Conservation (phyloP, 805 yeast species). For the Tetrapisispora phaffii region DNA sequence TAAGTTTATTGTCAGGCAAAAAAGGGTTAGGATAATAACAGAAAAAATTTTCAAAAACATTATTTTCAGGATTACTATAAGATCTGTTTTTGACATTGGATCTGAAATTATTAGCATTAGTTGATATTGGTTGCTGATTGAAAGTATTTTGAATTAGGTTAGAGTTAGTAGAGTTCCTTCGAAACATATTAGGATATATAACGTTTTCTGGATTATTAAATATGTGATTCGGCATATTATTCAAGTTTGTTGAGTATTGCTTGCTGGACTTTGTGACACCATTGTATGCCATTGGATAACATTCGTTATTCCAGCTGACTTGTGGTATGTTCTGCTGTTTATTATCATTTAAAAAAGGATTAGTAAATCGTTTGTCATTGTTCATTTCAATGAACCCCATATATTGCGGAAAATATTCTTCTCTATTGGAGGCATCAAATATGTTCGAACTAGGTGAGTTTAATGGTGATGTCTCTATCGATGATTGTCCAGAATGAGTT, state of each 20-base stretch:
- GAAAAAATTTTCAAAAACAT: not conserved
- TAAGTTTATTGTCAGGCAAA: not conserved
- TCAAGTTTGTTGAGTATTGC: not conserved
- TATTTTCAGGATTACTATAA: constrained; percentile 1
- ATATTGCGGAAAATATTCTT: not conserved
- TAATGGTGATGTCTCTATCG: not conserved
- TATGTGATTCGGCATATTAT: not conserved
- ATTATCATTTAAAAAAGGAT: not conserved
- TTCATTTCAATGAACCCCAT: not conserved
- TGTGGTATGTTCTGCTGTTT: not conserved
- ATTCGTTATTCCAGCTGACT: not conserved
- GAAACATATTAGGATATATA: not conserved
- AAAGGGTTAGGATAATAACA: not conserved
- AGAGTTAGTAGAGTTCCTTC: not conserved
- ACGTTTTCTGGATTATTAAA: not conserved
- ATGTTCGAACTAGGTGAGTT: not conserved
- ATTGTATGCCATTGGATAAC: not conserved
- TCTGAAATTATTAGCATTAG: not conserved
- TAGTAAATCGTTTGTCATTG: not conserved
- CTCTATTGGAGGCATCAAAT: not conserved
- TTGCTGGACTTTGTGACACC: not conserved
- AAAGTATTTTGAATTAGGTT: not conserved
- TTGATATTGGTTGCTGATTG: not conserved
- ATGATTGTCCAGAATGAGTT: not conserved
- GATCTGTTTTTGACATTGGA: not conserved